Base-by-base conservation (phyloP, 306 rosid species). In the Gynostemma pentaphyllum region DNA sequence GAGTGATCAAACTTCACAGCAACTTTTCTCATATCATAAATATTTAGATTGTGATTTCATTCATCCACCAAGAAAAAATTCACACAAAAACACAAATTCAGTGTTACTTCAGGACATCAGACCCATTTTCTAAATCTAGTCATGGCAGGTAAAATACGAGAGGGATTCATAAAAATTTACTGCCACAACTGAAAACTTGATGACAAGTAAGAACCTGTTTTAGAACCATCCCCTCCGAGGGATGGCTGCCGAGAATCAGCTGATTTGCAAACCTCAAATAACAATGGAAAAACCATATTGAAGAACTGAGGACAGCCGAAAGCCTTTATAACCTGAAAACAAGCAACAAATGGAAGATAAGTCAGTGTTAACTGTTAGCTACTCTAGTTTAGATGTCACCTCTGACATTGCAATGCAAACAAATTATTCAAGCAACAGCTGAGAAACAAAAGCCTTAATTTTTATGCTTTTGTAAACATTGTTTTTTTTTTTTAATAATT, bases 301-400 rank as follows among this genome's bases (percentile, higher is more conserved):
- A 92, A 92, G 80, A 83, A 86, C 50, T 86, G 92, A 48, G 94
- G 86, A 71, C 81, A 68, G 62, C 88, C 92, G 69, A 92, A 92
- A 74, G 95, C 85, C 76, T 83, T 80, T 68, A 92, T 64, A 76
- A 92, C 90, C 98, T 92, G 95, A 53, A 80, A 78, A 72, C 63
- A 44, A 26, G 61, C 12, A 72, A 21, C 57, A 9, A 44, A 23
- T 69, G 72, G 70, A 47, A 66, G 19, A 60, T 55, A 68, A 44
- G 66, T 57, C 67, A 70, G 68, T n/a, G n/a, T n/a, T n/a, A n/a
- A n/a, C n/a, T n/a, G 68, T 24, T 57, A 14, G 68, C 63, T 67
- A 16, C 41, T 15, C 61, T 7, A 32, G n/a, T 53, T 28, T 28
- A 28, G 8, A 29, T 53, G 40, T 23, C 40, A 53, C 23, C 12